Percentiles rank a stretch among this genome's conserved stretches.
Evolutionary conservation across 106 monocot genomes (phyloP).

Genomic region (Hemerocallis citrina): DNA sequence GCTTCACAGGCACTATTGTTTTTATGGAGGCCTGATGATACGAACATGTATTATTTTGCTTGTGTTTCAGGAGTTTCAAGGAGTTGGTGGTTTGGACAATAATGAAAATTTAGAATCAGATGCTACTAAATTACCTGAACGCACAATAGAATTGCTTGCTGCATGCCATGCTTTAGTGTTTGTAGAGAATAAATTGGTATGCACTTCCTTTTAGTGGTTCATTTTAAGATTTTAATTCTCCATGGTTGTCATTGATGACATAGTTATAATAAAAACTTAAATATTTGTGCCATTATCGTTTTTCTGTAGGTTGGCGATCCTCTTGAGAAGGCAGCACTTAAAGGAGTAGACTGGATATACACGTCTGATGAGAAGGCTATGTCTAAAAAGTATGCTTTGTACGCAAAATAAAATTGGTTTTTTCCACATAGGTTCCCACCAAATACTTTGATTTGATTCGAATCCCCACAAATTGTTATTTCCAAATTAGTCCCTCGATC

Average conservation of each 20-base stretch:
- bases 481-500: too few relatives aligned
- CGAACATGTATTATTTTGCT: background rate
- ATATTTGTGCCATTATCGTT: constrained; percentile 2
- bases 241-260: background rate
- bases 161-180: constrained; percentile 97
- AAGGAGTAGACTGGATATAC: constrained; percentile 97
- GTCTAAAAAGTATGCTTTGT: constrained; percentile 61
- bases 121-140: constrained; percentile 51
- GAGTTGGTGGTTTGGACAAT: constrained; percentile 56
- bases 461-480: too few relatives aligned
- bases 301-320: constrained; percentile 87
- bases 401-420: too few relatives aligned
- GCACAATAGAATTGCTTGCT: constrained; percentile 70
- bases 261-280: background rate
- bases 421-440: too few relatives aligned
- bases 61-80: constrained; percentile 80
- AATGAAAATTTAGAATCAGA: constrained; percentile 68
- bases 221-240: too few relatives aligned
- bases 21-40: background rate
- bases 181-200: constrained; percentile 97
- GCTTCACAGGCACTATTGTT: too few relatives aligned
- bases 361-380: constrained; percentile 98
- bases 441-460: too few relatives aligned
- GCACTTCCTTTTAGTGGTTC: background rate
- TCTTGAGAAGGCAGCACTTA: constrained; percentile 96